These are phyloP conservation scores for Verticillium nonalfalfae DNA, from an alignment of 2,329 filamentous ascomycete species.

Conservation along the genomic window DNA sequence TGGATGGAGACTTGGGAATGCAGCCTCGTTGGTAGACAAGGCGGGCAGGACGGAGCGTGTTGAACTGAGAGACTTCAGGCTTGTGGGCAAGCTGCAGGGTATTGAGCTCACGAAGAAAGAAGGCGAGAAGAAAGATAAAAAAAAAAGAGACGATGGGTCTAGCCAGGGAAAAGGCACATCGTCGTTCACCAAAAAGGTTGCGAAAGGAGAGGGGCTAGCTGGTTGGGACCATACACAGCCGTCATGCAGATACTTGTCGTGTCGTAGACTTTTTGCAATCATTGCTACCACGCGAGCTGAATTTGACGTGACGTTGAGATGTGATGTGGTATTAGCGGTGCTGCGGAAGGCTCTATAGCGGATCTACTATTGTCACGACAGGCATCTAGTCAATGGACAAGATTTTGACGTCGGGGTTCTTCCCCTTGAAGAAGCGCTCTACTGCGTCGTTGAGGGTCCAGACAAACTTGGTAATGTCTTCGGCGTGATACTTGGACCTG, in stretches of 20 bases:
- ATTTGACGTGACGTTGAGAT: too few relatives aligned
- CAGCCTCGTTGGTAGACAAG: neutral
- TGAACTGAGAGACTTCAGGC: neutral
- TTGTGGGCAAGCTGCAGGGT: neutral
- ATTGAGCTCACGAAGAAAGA: neutral
- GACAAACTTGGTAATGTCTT: slow-evolving; percentile 10
- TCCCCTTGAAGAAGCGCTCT: slow-evolving; percentile 8
- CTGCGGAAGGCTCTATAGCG: too few relatives aligned
- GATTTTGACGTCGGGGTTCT: slow-evolving; percentile 8
- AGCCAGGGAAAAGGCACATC: neutral
- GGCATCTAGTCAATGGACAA: neutral
- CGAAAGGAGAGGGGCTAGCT: neutral
- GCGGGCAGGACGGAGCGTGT: neutral
- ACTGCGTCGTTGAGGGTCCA: slow-evolving; percentile 9
- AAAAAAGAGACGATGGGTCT: neutral
- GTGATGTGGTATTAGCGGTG: too few relatives aligned
- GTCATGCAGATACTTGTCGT: neutral
- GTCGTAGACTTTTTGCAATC: neutral
- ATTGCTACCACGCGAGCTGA: neutral
- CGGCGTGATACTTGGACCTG: slow-evolving; percentile 11
- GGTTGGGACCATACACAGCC: neutral
- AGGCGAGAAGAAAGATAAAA: neutral
- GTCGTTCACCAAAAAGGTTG: neutral
- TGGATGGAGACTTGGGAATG: slow-evolving; percentile 11
- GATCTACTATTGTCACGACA: neutral